Conservation (phyloP, 108 stramenopile genomes). For the Nannochloropsis gaditana region DNA sequence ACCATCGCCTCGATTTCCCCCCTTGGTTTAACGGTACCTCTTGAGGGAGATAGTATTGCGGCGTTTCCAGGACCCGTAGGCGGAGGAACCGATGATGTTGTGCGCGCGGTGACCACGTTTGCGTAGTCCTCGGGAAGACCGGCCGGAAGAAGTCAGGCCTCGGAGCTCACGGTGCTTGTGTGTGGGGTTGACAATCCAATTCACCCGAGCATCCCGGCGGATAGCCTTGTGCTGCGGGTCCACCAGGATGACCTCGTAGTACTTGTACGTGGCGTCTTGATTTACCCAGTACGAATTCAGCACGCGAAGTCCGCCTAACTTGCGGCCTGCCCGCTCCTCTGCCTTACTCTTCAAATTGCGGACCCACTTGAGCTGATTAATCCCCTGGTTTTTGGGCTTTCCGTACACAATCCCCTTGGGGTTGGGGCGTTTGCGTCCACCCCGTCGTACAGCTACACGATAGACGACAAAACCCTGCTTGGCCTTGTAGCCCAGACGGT, state of each 20-base stretch:
- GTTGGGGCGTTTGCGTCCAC: conserved; percentile 98
- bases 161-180: conserved; percentile 99
- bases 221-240: conserved; percentile 92
- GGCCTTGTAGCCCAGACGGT: conserved; percentile 99
- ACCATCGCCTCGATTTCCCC: background rate
- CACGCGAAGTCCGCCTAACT: conserved; percentile 90
- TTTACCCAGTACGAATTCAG: conserved; percentile 99
- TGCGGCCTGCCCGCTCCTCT: conserved; percentile 97
- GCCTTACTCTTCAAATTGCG: conserved; percentile 94
- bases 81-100: conserved; percentile 88
- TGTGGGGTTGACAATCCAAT: conserved; percentile 98
- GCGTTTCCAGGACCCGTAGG: conserved; percentile 87
- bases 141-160: conserved; percentile 97
- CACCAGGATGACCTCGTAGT: conserved; percentile 98
- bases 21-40: conserved; percentile 73
- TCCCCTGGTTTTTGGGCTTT: conserved; percentile 99
- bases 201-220: conserved; percentile 97
- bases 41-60: conserved; percentile 91
- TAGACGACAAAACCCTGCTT: conserved; percentile 96
- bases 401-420: conserved; percentile 99
- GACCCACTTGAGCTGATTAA: conserved; percentile 97
- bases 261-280: conserved; percentile 99
- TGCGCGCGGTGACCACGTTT: conserved; percentile 98
- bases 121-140: conserved; percentile 83
- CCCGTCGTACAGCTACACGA: conserved; percentile 97